Percentiles rank a stretch among this genome's conserved stretches.
Conservation (phyloP, 805 yeast genomes). For the Saturnispora galanensis region DNA sequence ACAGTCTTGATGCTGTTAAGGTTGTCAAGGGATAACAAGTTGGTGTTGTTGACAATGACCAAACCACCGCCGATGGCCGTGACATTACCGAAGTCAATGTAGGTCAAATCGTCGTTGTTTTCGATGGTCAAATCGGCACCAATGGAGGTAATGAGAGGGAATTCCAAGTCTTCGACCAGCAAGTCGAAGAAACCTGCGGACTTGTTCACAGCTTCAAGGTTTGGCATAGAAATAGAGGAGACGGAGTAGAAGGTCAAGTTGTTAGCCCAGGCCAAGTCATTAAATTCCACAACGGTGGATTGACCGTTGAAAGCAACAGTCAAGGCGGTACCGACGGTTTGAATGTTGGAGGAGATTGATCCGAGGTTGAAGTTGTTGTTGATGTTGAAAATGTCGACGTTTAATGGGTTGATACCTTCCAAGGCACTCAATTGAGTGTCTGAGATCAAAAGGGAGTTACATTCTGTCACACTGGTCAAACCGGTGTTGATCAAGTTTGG, state of each 20-base stretch:
- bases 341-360: conserved; percentile 60
- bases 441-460: conserved; percentile 58
- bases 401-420: conserved; percentile 47
- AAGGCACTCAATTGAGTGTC: conserved; percentile 64
- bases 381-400: conserved; percentile 55
- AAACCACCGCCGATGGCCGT: conserved; percentile 87
- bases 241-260: conserved; percentile 80
- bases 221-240: conserved; percentile 57
- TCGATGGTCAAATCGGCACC: conserved; percentile 76
- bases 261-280: conserved; percentile 73
- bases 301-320: conserved; percentile 82
- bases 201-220: conserved; percentile 64
- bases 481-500: conserved; percentile 71
- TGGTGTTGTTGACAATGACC: conserved; percentile 75
- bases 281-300: conserved; percentile 57
- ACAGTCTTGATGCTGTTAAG: conserved; percentile 65
- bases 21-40: conserved; percentile 54
- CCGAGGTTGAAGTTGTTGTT: conserved; percentile 84
- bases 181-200: conserved; percentile 75
- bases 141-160: conserved; percentile 46
- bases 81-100: conserved; percentile 59
- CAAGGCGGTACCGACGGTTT: conserved; percentile 63
- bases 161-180: conserved; percentile 46
- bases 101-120: conserved; percentile 64
- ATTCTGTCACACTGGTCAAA: conserved; percentile 67